Base-by-base conservation (phyloP, 805 yeast species). In the Sugiyamaella valdiviana region DNA sequence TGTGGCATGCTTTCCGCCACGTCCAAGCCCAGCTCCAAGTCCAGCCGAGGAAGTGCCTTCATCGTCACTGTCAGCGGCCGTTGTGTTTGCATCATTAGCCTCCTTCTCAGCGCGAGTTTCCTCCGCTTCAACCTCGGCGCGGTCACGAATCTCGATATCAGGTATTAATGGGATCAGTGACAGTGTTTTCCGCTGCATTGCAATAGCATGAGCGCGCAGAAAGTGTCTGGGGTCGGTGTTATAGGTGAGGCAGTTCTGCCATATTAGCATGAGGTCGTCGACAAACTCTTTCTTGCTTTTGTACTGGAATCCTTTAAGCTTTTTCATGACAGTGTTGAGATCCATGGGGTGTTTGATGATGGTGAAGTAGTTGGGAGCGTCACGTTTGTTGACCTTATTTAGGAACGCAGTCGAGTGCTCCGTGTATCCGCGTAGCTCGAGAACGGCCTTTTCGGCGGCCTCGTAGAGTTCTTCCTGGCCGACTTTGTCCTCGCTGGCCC, bases 381-480 rank as follows among this genome's bases (percentile, higher is more conserved):
- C 99, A 48, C 99, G 76, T 63, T 93, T 93, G 50, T 93, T 87
- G n/a, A 93, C 99, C 62, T 87, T 86, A 67, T 90, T 93, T 56
- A 93, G 72, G 61, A 93, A 93, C 0, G 98, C 95, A 1, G 97
- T 89, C 0, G 97, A 89, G 66, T 93, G 98, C 61, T 93, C 97
- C 0, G 99, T 91, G 57, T 84, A 87, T 5, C 91, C 86, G 61
- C 99, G 76, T 26, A 93, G 70, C 59, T 93, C 98, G 54, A 82
- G 70, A 0, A 91, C 90, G 1, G 93, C 99, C 61, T 89, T 90
- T 59, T 93, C 99, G 60, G 97, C 91, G 0, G 97, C 96, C 58
- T 95, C 99, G 61, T 93, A 93, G 19, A 93, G 74, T 64, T 95
- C 99, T 63, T 93, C 99, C 67, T 93, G 99, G 5, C 99, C 99